Evolutionary conservation across 768 basidiomycete species (phyloP), one percentile per base, ranked within the genome.

Genomic region (Rhizopogon sp.): DNA sequence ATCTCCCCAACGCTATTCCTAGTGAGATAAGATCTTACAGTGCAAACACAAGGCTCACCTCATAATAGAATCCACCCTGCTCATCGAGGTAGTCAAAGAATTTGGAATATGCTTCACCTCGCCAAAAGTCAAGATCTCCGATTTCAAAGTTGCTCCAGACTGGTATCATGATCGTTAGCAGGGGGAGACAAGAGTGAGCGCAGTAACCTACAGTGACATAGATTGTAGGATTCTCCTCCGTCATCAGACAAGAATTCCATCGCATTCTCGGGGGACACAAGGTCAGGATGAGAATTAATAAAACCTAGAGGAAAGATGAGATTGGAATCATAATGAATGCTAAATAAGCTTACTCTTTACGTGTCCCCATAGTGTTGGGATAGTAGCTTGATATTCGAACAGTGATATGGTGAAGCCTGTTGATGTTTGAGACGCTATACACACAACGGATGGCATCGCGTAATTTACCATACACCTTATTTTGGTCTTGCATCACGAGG

Each of bases 1-100:
- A 66, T 93, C 92, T 29, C 92, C 91, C 89, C 88, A 88, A 40
- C 87, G 78, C 80, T 88, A 56, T 51, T 33, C 6, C 29, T 7
- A 35, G 16, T 52, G 43, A 41, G 20, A 44, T 47, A 17, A 10
- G 39, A 54, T 6, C 40, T 39, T 39, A 22, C 17, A 6, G 33
- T n/a, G 39, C 11, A 54, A 31, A 47, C 39, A 6, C 58, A 50
- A 9, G n/a, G 65, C 73, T 9, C 29, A 87, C 88, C 83, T 93
- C 92, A 63, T 93, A 94, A 73, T 94, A 94, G 71, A 95, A 93
- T 5, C 93, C 93, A 39, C 93, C 93, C 45, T 82, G 81, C 2
- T 78, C 70, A 60, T 96, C 94, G 35, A 96, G 79, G 66, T 81
- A 80, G 29, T 90, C 82, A 62, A 96, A 96, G 73, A 87, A 95